phyloP scores from a whole-genome alignment of 2,329 filamentous ascomycete genomes.

The Colletotrichum somersetense region DNA sequence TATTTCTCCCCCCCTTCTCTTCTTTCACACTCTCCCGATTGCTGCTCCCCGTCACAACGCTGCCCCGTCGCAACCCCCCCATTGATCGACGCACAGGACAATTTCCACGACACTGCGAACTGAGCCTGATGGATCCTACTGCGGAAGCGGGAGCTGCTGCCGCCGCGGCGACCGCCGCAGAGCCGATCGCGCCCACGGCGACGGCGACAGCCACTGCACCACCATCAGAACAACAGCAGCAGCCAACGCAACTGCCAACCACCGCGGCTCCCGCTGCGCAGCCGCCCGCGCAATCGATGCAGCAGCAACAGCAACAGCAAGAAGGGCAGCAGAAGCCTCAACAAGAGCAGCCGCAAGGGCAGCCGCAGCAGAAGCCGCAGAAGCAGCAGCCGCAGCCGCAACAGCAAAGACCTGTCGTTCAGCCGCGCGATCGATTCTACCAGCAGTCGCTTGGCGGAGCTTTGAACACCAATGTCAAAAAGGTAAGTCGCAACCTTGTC shows the following conservation, averaged over 20 bases:
- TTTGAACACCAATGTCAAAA: slow-evolving; percentile 75
- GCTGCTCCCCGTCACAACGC: slow-evolving; percentile 1
- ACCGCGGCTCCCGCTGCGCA: slow-evolving; percentile 23
- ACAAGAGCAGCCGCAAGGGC: neutral
- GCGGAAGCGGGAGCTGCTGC: slow-evolving; percentile 32
- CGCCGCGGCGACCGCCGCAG: slow-evolving; percentile 25
- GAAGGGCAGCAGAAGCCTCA: neutral
- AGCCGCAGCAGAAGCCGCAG: slow-evolving; percentile 32
- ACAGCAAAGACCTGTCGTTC: slow-evolving; percentile 42
- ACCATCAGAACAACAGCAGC: slow-evolving; percentile 19
- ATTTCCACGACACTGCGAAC: slow-evolving; percentile 11
- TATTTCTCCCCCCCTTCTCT: slow-evolving; percentile 4
- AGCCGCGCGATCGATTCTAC: slow-evolving; percentile 67
- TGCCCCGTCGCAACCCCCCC: neutral
- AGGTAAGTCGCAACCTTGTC: slow-evolving; percentile 63
- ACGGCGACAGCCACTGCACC: neutral
- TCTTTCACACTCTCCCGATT: slow-evolving; percentile 2
- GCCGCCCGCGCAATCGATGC: slow-evolving; percentile 36
- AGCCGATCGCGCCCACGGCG: slow-evolving; percentile 23
- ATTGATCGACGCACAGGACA: slow-evolving; percentile 10
- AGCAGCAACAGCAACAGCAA: slow-evolving; percentile 29
- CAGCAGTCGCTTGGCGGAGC: slow-evolving; percentile 75
- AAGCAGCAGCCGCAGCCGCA: slow-evolving; percentile 8
- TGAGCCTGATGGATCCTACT: slow-evolving; percentile 34
- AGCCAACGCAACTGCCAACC: slow-evolving; percentile 22